Percentiles rank a stretch among this genome's conserved stretches.
These are phyloP conservation scores for Lactarius sp. DNA, from an alignment of 768 basidiomycete genomes.

Conservation along the genomic window DNA sequence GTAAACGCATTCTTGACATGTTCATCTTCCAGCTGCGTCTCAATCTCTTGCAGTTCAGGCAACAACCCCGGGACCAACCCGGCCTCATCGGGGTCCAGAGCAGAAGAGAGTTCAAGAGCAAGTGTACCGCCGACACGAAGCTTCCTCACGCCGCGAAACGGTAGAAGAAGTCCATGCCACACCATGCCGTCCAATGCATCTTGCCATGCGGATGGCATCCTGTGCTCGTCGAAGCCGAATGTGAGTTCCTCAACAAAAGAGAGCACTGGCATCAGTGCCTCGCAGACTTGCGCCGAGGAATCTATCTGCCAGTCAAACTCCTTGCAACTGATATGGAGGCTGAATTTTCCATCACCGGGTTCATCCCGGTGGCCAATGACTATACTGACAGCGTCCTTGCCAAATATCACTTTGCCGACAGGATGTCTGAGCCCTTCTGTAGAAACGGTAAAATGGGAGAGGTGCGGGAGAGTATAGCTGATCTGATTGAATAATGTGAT, in stretches of 20 bases:
- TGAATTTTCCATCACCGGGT: not conserved
- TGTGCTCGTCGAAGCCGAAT: not conserved
- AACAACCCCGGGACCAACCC: not conserved
- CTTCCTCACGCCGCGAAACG: not conserved
- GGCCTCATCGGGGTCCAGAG: not conserved
- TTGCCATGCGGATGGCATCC: not conserved
- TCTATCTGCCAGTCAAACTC: conserved; percentile 6
- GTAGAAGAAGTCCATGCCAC: not conserved
- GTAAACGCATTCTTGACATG: too few species aligned
- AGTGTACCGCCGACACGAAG: not conserved
- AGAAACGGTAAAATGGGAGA: not conserved
- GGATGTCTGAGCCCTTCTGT: not conserved
- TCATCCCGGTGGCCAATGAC: too few species aligned
- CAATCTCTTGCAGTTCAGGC: not conserved
- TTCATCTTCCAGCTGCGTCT: too few species aligned
- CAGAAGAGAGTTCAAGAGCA: not conserved
- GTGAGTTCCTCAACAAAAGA: not conserved
- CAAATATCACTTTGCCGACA: not conserved
- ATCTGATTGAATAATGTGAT: not conserved
- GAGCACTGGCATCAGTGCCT: not conserved
- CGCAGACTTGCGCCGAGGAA: not conserved
- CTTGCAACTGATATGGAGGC: not conserved
- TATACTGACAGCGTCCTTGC: not conserved
- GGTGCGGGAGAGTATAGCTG: not conserved
- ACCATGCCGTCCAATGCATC: not conserved